Evolutionary conservation across 2,329 filamentous ascomycete genomes (phyloP).

Genomic region (Stagonosporopsis rhizophila): DNA sequence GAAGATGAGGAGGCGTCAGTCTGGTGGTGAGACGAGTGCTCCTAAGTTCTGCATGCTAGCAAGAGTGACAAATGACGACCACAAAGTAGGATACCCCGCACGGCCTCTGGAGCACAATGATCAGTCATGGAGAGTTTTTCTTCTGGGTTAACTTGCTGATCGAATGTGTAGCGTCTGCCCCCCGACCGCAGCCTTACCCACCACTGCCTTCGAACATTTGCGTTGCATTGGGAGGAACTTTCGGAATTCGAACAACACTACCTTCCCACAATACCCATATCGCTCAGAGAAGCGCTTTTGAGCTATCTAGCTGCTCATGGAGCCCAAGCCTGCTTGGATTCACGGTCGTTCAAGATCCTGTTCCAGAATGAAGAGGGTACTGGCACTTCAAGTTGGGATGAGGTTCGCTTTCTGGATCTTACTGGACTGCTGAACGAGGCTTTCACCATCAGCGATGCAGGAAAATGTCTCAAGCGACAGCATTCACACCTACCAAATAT

Average conservation of each 20-base stretch:
- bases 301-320: slow-evolving; percentile 64
- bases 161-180: slow-evolving; percentile 40
- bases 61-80: slow-evolving; percentile 32
- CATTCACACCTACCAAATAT: slow-evolving; percentile 20
- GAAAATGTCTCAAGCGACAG: slow-evolving; percentile 50
- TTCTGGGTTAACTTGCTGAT: slow-evolving; percentile 21
- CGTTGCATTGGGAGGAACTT: slow-evolving; percentile 63
- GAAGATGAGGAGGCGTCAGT: slow-evolving; percentile 27
- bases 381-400: slow-evolving; percentile 50
- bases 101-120: not conserved
- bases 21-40: not conserved
- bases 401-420: slow-evolving; percentile 61
- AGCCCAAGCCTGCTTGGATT: slow-evolving; percentile 48
- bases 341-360: slow-evolving; percentile 58
- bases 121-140: not conserved
- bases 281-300: slow-evolving; percentile 61
- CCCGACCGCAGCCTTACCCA: slow-evolving; percentile 56
- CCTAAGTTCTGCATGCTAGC: slow-evolving; percentile 37
- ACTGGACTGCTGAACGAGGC: slow-evolving; percentile 57
- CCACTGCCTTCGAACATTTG: slow-evolving; percentile 60
- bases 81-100: slow-evolving; percentile 31
- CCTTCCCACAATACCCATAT: slow-evolving; percentile 59
- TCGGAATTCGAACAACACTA: slow-evolving; percentile 64
- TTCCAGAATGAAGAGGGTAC: slow-evolving; percentile 51
- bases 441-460: slow-evolving; percentile 59